Base-by-base conservation (phyloP, 2,329 filamentous ascomycete species). In the Chaetomiaceae sp. region DNA sequence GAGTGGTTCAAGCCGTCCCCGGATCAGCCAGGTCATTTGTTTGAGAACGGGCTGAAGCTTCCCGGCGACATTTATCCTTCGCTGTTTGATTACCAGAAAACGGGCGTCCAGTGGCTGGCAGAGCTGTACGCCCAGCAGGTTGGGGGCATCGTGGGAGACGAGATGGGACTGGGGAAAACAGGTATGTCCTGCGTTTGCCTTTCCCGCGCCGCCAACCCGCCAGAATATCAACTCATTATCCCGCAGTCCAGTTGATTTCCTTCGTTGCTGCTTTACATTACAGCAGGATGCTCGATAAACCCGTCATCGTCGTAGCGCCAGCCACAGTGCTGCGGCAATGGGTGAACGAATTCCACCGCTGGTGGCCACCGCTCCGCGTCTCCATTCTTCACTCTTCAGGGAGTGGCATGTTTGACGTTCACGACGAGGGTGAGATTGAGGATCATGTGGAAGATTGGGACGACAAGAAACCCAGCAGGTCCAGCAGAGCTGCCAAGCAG, bases 111-210 rank as follows among this genome's bases (percentile, higher is more conserved):
- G 61, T 98, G 93, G 93, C 76, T 98, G 6, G 89, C 88, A 63
- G 91, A 98, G 64, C 72, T 98, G 2, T 91, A 95, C 62, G 81
- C 83, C 46, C 89, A 96, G 62, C 79, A 85, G 50, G 89, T 95
- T 5, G 93, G 93, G 19, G 93, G 93, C 3, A 97, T 98, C 44
- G 78, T 98, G 32, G 93, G 91, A 6, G 93, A 98, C 60, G 93
- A 98, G 65, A 98, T 98, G 93, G 93, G 94, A 1, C 70, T 98
- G n/a, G 93, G 93, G 4, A 98, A 98, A 68, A 98, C 93, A 3
- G 62, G 63, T 64, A 55, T 26, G 46, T 46, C 24, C 14, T 17
- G 18, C 19, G 6, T 9, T 14, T 8, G 3, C 15, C 2, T 36
- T 18, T n/a, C 34, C 10, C 3, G 9, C 18, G 12, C 18, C 5